Evolutionary conservation across 495 filamentous ascomycete genomes (phyloP).

Genomic region (Aspergillus steynii): DNA sequence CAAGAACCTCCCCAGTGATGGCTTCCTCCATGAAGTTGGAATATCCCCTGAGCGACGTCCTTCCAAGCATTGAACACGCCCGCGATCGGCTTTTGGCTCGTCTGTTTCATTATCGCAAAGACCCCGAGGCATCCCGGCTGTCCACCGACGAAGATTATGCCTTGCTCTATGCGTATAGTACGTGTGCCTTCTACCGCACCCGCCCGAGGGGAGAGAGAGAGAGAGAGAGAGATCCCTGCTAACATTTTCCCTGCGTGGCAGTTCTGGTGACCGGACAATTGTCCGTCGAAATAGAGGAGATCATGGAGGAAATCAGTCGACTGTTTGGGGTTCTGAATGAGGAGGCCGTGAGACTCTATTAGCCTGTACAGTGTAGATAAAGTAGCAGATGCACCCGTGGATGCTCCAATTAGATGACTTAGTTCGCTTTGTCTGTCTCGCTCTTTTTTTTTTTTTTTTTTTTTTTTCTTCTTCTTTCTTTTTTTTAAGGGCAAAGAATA

Average conservation of each 20-base stretch:
- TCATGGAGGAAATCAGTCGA: slow-evolving; percentile 50
- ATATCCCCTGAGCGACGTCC: slow-evolving; percentile 83
- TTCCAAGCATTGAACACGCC: slow-evolving; percentile 78
- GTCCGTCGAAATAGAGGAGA: slow-evolving; percentile 49
- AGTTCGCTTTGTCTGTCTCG: no score
- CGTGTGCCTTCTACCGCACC: slow-evolving; percentile 18
- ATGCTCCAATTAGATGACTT: neutral
- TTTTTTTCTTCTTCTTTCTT: no score
- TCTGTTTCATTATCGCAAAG: slow-evolving; percentile 79
- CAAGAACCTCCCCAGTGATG: slow-evolving; percentile 57
- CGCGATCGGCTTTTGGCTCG: slow-evolving; percentile 86
- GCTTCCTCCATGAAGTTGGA: slow-evolving; percentile 91
- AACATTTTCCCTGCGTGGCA: slow-evolving; percentile 18
- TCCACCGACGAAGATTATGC: slow-evolving; percentile 69
- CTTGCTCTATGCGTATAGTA: slow-evolving; percentile 72
- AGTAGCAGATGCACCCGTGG: slow-evolving; percentile 9
- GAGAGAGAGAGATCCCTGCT: neutral
- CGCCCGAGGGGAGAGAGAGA: neutral
- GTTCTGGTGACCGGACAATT: slow-evolving; percentile 56
- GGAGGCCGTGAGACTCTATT: slow-evolving; percentile 69
- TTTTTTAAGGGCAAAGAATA: no score
- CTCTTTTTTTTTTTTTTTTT: no score
- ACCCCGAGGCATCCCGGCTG: slow-evolving; percentile 52
- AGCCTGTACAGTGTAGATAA: slow-evolving; percentile 13
- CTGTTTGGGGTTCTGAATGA: slow-evolving; percentile 76